Percentiles rank a stretch among this genome's conserved stretches.
These are phyloP conservation scores for Fusarium devonianum DNA, from an alignment of 2,329 filamentous ascomycete species.

Conservation along the genomic window DNA sequence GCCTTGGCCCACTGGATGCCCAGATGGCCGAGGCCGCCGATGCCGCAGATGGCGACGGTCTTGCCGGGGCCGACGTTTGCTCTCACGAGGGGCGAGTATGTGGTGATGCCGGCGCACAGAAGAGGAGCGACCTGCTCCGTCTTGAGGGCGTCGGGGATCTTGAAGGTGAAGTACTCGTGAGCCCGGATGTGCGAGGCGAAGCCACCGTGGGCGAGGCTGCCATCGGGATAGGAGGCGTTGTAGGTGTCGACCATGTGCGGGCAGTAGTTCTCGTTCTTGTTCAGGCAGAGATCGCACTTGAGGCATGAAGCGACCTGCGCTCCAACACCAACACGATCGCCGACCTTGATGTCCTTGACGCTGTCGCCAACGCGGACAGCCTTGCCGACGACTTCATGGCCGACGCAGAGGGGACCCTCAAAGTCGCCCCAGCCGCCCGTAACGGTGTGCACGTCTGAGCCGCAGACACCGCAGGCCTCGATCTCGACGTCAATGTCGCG, in stretches of 20 bases:
- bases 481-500: conserved; percentile 71
- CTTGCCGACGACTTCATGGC: conserved; percentile 70
- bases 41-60: conserved; percentile 70
- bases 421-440: conserved; percentile 54
- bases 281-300: conserved; percentile 54
- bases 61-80: conserved; percentile 75
- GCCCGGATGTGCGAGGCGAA: conserved; percentile 58
- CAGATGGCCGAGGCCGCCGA: conserved; percentile 79
- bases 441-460: conserved; percentile 64
- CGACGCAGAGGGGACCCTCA: conserved; percentile 60
- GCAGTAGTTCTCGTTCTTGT: conserved; percentile 68
- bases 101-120: conserved; percentile 79
- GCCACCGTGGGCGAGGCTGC: conserved; percentile 71
- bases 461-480: conserved; percentile 72
- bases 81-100: conserved; percentile 72
- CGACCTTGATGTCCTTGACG: conserved; percentile 62
- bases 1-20: conserved; percentile 75
- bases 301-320: conserved; percentile 35
- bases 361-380: conserved; percentile 61
- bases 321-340: conserved; percentile 63
- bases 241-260: conserved; percentile 63
- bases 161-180: conserved; percentile 66
- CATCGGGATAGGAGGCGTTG: conserved; percentile 63
- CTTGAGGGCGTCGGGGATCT: conserved; percentile 61
- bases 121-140: conserved; percentile 68